Evolutionary conservation across 495 filamentous ascomycete genomes (phyloP).

Genomic region (Hypomontagnella monticulosa): DNA sequence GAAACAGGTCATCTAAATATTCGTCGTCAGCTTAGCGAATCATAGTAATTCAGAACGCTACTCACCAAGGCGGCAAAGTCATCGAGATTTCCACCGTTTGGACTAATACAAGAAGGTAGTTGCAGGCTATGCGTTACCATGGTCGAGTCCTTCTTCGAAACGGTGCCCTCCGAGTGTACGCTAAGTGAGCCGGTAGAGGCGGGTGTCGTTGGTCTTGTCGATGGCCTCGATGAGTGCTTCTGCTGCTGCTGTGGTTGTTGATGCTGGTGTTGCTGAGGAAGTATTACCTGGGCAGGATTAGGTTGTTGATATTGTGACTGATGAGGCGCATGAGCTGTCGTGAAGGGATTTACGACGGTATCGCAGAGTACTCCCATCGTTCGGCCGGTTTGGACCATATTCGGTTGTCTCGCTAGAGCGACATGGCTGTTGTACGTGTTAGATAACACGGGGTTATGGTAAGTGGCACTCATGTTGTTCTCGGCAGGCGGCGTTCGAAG

Average conservation of each 20-base stretch:
- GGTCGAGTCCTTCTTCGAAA: conserved; percentile 50
- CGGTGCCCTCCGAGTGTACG: conserved; percentile 38
- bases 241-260: conserved; percentile 22
- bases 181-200: conserved; percentile 40
- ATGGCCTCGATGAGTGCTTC: conserved; percentile 40
- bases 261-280: conserved; percentile 5
- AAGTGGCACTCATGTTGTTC: conserved; percentile 59
- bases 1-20: conserved; percentile 82
- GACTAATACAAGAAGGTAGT: conserved; percentile 77
- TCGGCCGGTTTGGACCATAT: conserved; percentile 38
- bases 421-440: conserved; percentile 53
- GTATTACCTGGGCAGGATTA: conserved; percentile 19
- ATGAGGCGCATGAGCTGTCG: conserved; percentile 33
- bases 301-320: conserved; percentile 34
- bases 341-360: conserved; percentile 34
- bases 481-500: conserved; percentile 63
- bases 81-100: conserved; percentile 74
- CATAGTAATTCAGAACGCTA: neutral
- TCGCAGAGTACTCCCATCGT: conserved; percentile 43
- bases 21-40: conserved; percentile 13
- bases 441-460: conserved; percentile 54
- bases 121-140: conserved; percentile 70
- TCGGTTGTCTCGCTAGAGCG: conserved; percentile 46
- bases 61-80: conserved; percentile 85
- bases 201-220: conserved; percentile 50